A percentile compares a stretch with the other conserved stretches of the same genome.
phyloP scores from a whole-genome alignment of 1,139 yeast species.

The Candida gigantensis region DNA sequence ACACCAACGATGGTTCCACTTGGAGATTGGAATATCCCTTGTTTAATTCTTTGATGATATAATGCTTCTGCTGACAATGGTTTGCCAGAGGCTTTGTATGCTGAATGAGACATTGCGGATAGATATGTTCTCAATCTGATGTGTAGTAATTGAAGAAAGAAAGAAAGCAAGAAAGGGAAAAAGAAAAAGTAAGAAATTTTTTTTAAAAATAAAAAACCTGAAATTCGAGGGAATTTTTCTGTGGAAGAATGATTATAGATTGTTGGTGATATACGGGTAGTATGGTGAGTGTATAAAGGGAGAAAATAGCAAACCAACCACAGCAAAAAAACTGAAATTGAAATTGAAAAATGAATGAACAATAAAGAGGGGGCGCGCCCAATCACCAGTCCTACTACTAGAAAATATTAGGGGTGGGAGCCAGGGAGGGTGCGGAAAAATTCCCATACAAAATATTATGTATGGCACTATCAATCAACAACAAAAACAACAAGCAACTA shows the following conservation, averaged over 20 bases:
- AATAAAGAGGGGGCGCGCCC: too few species aligned
- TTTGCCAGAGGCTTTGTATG: slow-evolving; percentile 67
- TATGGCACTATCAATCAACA: too few species aligned
- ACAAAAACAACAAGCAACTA: too few species aligned
- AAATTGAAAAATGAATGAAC: too few species aligned
- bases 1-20: slow-evolving; percentile 72
- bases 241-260: too few species aligned
- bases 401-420: too few species aligned
- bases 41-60: slow-evolving; percentile 74
- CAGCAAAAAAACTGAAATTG: too few species aligned
- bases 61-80: slow-evolving; percentile 74
- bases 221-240: slow-evolving; percentile 1
- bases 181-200: not conserved
- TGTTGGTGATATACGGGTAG: too few species aligned
- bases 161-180: not conserved
- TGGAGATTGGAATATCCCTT: slow-evolving; percentile 74
- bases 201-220: not conserved
- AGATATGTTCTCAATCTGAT: slow-evolving; percentile 1
- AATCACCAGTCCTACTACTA: too few species aligned
- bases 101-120: slow-evolving; percentile 41
- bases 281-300: not conserved
- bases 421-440: too few species aligned
- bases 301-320: not conserved
- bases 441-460: too few species aligned
- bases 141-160: not conserved